A percentile compares a stretch with the other conserved stretches of the same genome.
Evolutionary conservation across 2,329 filamentous ascomycete genomes (phyloP).

Genomic region (Microascus cirrosus): DNA sequence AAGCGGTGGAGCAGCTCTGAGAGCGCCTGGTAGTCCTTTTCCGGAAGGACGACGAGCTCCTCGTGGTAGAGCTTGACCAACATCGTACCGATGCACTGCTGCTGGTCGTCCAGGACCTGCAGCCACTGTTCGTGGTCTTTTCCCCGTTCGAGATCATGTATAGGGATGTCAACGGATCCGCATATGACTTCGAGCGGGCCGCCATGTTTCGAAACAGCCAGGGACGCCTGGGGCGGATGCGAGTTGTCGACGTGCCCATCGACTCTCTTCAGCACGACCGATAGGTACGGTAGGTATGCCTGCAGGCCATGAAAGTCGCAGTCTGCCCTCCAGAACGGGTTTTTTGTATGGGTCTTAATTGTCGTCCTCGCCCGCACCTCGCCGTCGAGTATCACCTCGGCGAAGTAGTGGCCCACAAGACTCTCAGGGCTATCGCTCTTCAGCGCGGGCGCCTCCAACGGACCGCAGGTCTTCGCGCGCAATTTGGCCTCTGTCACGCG

Average conservation of each 20-base stretch:
- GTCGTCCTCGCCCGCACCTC: conserved; percentile 68
- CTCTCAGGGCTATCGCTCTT: conserved; percentile 13
- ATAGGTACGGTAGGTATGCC: conserved; percentile 55
- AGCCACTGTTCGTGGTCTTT: conserved; percentile 84
- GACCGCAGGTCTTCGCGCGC: conserved; percentile 20
- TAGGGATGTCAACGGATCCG: conserved; percentile 69
- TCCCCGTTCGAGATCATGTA: conserved; percentile 67
- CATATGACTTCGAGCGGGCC: conserved; percentile 40
- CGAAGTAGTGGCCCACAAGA: conserved; percentile 58
- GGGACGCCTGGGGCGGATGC: conserved; percentile 29
- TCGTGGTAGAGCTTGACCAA: conserved; percentile 74
- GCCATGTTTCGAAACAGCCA: conserved; percentile 28
- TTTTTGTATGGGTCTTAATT: conserved; percentile 58
- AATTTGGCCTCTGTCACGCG: conserved; percentile 53
- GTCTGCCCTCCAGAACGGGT: conserved; percentile 74
- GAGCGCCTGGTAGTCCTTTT: conserved; percentile 73
- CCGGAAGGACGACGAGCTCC: conserved; percentile 80
- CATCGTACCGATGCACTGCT: conserved; percentile 71
- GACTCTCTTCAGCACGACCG: conserved; percentile 59
- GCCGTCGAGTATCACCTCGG: conserved; percentile 69
- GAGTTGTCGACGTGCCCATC: conserved; percentile 37
- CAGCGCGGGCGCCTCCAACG: conserved; percentile 11
- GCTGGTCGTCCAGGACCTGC: conserved; percentile 64
- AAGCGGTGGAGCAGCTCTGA: conserved; percentile 80
- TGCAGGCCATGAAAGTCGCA: conserved; percentile 69